A percentile compares a stretch with the other conserved stretches of the same genome.
Evolutionary conservation across 2,329 filamentous ascomycete genomes (phyloP).

Genomic region (Arthrobotrys megalospora): DNA sequence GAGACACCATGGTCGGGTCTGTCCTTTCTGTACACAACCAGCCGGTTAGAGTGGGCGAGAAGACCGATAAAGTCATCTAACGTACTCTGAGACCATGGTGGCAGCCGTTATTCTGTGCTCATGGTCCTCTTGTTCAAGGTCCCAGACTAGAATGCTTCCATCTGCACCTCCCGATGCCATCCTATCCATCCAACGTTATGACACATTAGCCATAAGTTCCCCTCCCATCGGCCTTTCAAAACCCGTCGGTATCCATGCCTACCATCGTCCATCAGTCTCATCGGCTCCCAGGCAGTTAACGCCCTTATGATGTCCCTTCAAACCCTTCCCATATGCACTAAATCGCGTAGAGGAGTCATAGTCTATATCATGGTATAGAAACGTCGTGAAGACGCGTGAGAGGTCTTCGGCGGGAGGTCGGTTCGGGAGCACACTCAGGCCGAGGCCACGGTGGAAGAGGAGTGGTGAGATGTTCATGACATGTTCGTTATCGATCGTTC

Average conservation of each 20-base stretch:
- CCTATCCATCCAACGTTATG: constrained; percentile 11
- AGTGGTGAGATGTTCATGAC: constrained; percentile 55
- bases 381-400: constrained; percentile 27
- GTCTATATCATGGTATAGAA: constrained; percentile 43
- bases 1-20: constrained; percentile 42
- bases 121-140: constrained; percentile 39
- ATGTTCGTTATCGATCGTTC: constrained; percentile 27
- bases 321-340: background rate
- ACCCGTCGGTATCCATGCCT: background rate
- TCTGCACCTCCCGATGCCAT: constrained; percentile 56
- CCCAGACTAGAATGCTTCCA: constrained; percentile 52
- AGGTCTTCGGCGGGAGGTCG: constrained; percentile 10
- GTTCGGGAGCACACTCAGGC: constrained; percentile 19
- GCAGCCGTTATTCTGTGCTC: constrained; percentile 18
- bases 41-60: constrained; percentile 8
- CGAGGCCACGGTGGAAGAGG: constrained; percentile 50
- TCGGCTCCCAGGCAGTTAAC: constrained; percentile 50
- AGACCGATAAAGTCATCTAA: background rate
- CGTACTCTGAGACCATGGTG: constrained; percentile 32
- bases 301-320: constrained; percentile 42
- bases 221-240: background rate
- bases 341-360: constrained; percentile 39
- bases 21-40: constrained; percentile 34
- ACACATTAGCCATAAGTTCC: constrained; percentile 3
- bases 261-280: constrained; percentile 49